These are phyloP conservation scores for Graphilbum sp. DNA, from an alignment of 2,329 filamentous ascomycete species.

Conservation along the genomic window DNA sequence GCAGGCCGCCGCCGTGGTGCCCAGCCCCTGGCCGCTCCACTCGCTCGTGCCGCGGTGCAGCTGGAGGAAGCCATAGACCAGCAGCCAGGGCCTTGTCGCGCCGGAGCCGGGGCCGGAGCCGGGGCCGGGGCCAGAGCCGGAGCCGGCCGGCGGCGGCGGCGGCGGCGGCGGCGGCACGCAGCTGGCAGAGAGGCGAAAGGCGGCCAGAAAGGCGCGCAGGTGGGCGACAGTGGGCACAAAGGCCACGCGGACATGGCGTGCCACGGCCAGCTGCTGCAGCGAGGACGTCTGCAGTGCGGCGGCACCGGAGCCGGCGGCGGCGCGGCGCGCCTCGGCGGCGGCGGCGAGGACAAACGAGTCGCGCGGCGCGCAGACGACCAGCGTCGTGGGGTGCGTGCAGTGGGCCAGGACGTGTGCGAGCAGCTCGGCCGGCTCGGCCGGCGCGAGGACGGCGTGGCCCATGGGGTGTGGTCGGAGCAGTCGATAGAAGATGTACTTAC, in stretches of 20 bases:
- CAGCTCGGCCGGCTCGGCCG: conserved; percentile 41
- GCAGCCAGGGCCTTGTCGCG: conserved; percentile 24
- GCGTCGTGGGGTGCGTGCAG: conserved; percentile 39
- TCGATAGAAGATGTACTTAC: no score
- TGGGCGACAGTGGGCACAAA: conserved; percentile 65
- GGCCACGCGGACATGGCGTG: conserved; percentile 49
- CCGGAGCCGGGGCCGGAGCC: neutral
- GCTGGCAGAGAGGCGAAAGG: conserved; percentile 26
- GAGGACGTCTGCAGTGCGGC: conserved; percentile 40
- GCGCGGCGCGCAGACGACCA: conserved; percentile 55
- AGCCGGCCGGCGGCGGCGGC: no score
- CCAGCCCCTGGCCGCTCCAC: conserved; percentile 60
- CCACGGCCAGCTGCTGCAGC: conserved; percentile 51
- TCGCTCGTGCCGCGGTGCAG: conserved; percentile 53
- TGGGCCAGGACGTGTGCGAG: conserved; percentile 45
- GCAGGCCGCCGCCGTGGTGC: conserved; percentile 42
- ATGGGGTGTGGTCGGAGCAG: neutral
- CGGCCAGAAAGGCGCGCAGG: conserved; percentile 59
- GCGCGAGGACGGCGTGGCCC: conserved; percentile 26
- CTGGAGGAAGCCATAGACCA: conserved; percentile 49
- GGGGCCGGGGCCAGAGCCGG: conserved; percentile 16
- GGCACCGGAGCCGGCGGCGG: neutral
- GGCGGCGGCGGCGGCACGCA: conserved; percentile 18
- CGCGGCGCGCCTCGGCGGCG: conserved; percentile 20
- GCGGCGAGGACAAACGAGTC: conserved; percentile 48